Base-by-base conservation (phyloP, 495 filamentous ascomycete genomes). In the Pseudoneurospora amorphoporcata region DNA sequence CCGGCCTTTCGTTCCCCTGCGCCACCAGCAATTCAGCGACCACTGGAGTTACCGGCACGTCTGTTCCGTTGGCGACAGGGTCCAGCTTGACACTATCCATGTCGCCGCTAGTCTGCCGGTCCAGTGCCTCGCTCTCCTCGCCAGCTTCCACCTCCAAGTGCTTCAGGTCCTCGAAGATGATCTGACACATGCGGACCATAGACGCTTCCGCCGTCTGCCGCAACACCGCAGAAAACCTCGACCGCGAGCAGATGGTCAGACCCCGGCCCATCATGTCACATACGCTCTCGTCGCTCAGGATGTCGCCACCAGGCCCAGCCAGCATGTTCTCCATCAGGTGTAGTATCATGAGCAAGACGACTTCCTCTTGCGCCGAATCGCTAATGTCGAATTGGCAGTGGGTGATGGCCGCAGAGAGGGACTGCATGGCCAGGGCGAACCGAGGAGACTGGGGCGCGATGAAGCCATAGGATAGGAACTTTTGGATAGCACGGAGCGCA, bases 241-340 rank as follows among this genome's bases (percentile, higher is more conserved):
- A 88, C 82, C 98, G 94, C 72, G 94, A 98, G 82, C 95, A 99
- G 88, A 99, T 98, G 79, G 94, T 97, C 73, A 99, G 81, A 4
- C 94, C 96, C 5, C 93, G 94, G 81, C 97, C 95, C 95, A 99
- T 98, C 95, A 99, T 98, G 78, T 97, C 92, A 78, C 95, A 99
- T 12, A 99, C 92, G 78, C 94, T 98, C 83, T 97, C 94, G 76
- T 99, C 95, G 40, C 95, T 94, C 4, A 97, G 87, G 3, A 98
- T 85, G 72, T 94, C 91, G 16, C 96, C 95, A 39, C 95, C 94
- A 0, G 95, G 93, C 2, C 96, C 92, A 69, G 93, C 93, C 69
- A 99, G 87, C 91, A 98, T 97, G 76, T 92, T 90, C 81, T 99
- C 95, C 95, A 99, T 98, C 73, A 99, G 86, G 78, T 97, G 95